Evolutionary conservation across 805 yeast genomes (phyloP).

Genomic region (Candida khao-thaluensis): DNA sequence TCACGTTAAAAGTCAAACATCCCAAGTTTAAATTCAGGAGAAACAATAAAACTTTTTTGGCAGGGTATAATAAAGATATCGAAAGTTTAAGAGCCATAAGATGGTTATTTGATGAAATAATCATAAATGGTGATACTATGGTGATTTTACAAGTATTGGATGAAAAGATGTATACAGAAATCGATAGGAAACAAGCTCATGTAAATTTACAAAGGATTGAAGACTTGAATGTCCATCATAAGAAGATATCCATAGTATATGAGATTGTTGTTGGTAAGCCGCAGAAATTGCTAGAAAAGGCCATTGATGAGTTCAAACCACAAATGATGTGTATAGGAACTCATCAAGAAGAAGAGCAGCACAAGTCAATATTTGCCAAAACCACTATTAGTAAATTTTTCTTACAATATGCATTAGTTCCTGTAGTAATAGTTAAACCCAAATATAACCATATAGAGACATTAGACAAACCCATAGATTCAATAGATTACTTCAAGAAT

Average conservation of each 20-base stretch:
- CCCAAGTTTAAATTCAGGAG: constrained; percentile 44
- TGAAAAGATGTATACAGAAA: constrained; percentile 26
- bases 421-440: constrained; percentile 45
- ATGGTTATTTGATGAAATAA: constrained; percentile 46
- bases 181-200: constrained; percentile 32
- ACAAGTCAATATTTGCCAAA: constrained; percentile 30
- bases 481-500: constrained; percentile 34
- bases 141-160: constrained; percentile 42
- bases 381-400: constrained; percentile 40
- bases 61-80: constrained; percentile 38
- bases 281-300: constrained; percentile 35
- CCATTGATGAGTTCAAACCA: constrained; percentile 43
- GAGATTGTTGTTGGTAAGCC: constrained; percentile 44
- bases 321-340: constrained; percentile 48
- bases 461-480: constrained; percentile 31
- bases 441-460: constrained; percentile 31
- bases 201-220: constrained; percentile 30
- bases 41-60: constrained; percentile 42
- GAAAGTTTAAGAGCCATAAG: constrained; percentile 41
- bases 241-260: constrained; percentile 38
- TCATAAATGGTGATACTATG: constrained; percentile 43
- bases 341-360: constrained; percentile 29
- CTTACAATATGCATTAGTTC: constrained; percentile 43
- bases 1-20: constrained; percentile 42
- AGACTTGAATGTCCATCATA: constrained; percentile 32